Base-by-base conservation (phyloP, 2,329 filamentous ascomycete species). In the Myrmaecium sp. region DNA sequence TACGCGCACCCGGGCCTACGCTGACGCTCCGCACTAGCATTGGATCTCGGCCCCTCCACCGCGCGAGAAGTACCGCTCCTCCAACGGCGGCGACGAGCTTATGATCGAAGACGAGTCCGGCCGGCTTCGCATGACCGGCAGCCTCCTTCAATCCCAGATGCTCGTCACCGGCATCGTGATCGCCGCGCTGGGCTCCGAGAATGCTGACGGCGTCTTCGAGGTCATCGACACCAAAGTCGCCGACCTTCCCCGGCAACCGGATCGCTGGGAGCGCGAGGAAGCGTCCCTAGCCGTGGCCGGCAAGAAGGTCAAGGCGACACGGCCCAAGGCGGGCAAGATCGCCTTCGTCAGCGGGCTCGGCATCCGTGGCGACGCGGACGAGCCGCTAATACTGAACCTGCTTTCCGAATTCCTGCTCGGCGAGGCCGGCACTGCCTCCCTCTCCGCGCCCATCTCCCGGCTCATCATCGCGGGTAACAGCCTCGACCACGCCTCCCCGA, bases 101-200 rank as follows among this genome's bases (percentile, higher is more conserved):
- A 92, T 91, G 73, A 60, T 98, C 20, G 89, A 98, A 51, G 89
- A 98, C 49, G 86, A 95, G 51, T 94, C 83, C 1, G 89, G 89
- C 24, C 74, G 91, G 14, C 62, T 98, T 37, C 68, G 74, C 12
- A 58, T 98, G 5, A 74, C 77, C 1, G 89, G 89, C 3, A 63
- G 68, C 21, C 51, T 70, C 12, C 57, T 98, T 25, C 60, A 65
- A 34, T 64, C 66, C 1, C 63, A 77, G 14, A 61, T 81, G 33
- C 65, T 95, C 5, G 86, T 93, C 3, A 98, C 89, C 0, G 89
- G 89, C 14, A 91, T 81, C 41, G 83, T 98, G 41, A 67, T 95
- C 21, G 84, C 83, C n/a, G 83, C 84, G 3, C 70, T 98, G 58
- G 89, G 89, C 18, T 93, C 83, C 0, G 89, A 98, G 48, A 94